Conservation (phyloP, 2,329 filamentous ascomycete species). For the Lachnellula subtilissima region DNA sequence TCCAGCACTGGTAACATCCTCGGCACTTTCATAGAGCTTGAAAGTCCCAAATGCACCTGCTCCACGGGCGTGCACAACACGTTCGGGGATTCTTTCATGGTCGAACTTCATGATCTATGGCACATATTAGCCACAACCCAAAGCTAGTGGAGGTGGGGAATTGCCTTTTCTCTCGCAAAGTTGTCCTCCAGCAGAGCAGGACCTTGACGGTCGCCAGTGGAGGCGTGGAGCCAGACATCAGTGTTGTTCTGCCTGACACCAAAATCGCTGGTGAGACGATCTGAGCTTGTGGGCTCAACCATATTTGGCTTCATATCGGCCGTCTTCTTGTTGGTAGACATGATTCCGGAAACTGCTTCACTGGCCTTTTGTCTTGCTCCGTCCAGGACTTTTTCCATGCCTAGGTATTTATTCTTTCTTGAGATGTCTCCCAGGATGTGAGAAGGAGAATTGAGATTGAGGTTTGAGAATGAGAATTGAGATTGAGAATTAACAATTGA, state of each 20-base stretch:
- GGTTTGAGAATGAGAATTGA: too few species aligned
- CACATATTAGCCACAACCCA: not conserved
- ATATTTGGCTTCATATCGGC: slow-evolving; percentile 37
- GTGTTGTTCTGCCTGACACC: slow-evolving; percentile 69
- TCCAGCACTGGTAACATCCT: slow-evolving; percentile 58
- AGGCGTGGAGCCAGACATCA: slow-evolving; percentile 72
- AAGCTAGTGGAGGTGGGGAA: not conserved
- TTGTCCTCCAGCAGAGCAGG: slow-evolving; percentile 67
- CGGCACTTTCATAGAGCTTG: slow-evolving; percentile 57
- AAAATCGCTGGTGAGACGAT: slow-evolving; percentile 69
- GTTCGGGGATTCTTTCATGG: slow-evolving; percentile 65
- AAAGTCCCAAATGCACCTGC: slow-evolving; percentile 63
- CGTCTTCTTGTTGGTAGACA: slow-evolving; percentile 27
- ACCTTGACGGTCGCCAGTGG: slow-evolving; percentile 57
- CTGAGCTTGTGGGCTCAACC: slow-evolving; percentile 52
- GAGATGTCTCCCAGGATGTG: not conserved
- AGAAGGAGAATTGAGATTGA: not conserved
- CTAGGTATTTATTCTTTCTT: not conserved
- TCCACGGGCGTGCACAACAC: slow-evolving; percentile 61
- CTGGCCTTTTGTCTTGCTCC: slow-evolving; percentile 18
- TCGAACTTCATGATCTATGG: slow-evolving; percentile 68
- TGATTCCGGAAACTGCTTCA: slow-evolving; percentile 17
- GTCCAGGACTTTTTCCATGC: slow-evolving; percentile 1
- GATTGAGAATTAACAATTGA: not conserved
- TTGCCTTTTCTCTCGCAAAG: slow-evolving; percentile 68